Evolutionary conservation across 1,284 basidiomycete species (phyloP), one percentile per base, ranked within the genome.

Genomic region (Apiotrichum veenhuisii): DNA sequence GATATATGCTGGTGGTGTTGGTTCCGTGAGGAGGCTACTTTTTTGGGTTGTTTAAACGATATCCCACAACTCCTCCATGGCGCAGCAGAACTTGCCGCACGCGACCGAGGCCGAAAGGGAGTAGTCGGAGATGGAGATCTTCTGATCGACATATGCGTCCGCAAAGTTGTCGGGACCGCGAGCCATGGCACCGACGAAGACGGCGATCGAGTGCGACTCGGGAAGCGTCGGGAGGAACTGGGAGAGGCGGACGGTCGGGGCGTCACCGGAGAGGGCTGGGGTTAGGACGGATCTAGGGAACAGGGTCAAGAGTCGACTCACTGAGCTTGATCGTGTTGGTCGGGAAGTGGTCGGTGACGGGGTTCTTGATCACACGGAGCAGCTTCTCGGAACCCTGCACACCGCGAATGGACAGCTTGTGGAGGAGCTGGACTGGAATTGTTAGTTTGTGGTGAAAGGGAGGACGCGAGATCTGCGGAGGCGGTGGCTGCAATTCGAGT

Each of bases 141-240:
- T 99, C 77, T 96, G 89, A 73, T 98, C 95, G 0, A 97, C 90
- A n/a, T 83, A 89, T 50, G 72, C 69, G 77, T 99, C 96, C 14
- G 96, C 95, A 80, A 99, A 99, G 79, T 94, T 91, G 70, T 99
- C 95, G 62, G 86, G 86, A 11, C 92, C 93, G 62, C 93, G 82
- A 3, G 93, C 93, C 93, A 97, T 97, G 20, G 96, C 95, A 56
- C 95, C 96, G 50, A 98, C 92, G 71, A 98, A 98, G 52, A 98
- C 90, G 15, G 91, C 93, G 58, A 98, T 81, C 38, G 87, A 87
- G 69, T 97, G 91, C 14, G 91, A 89, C 58, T 87, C 82, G 0
- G 95, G 94, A 2, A 92, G 78, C 0, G 83, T 86, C 1, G 85
- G 84, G 30, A 99, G 81, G 78, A 93, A 98, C 63, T 84, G 81